Conservation (phyloP, 1,284 basidiomycete genomes). For the Vanrija pseudolonga region DNA sequence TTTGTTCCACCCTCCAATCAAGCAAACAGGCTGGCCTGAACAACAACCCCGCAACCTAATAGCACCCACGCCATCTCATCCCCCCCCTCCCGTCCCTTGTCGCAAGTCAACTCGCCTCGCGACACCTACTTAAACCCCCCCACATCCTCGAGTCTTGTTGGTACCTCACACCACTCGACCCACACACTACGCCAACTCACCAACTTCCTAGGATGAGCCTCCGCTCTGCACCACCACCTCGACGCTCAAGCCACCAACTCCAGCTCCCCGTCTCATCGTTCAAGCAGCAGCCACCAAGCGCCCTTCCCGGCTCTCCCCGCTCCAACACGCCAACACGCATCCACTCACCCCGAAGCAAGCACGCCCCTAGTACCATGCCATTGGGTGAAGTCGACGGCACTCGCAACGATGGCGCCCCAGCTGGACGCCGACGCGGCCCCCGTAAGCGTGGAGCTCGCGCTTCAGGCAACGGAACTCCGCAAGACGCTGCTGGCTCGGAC, state of each 20-base stretch:
- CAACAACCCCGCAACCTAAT: too few relatives aligned
- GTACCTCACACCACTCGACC: not conserved
- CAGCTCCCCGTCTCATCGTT: not conserved
- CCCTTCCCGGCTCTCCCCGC: not conserved
- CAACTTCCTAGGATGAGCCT: slow-evolving; percentile 1
- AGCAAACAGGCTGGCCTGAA: too few relatives aligned
- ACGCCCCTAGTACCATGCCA: not conserved
- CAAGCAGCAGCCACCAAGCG: not conserved
- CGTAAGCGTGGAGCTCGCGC: not conserved
- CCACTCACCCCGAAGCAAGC: not conserved
- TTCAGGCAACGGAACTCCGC: not conserved
- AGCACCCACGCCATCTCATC: not conserved
- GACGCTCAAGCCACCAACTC: not conserved
- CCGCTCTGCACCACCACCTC: not conserved
- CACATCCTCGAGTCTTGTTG: not conserved
- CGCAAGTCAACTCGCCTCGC: not conserved
- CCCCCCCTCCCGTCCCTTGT: not conserved
- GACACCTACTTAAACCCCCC: too few relatives aligned
- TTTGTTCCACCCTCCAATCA: too few relatives aligned
- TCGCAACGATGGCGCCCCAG: not conserved
- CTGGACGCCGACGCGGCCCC: not conserved
- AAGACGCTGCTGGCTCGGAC: slow-evolving; percentile 2
- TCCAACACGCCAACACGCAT: slow-evolving; percentile 5
- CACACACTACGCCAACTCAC: not conserved
- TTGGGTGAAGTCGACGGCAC: not conserved